Base-by-base conservation (phyloP, 176 grass and related monocot species). In the Pontederia crassipes region DNA sequence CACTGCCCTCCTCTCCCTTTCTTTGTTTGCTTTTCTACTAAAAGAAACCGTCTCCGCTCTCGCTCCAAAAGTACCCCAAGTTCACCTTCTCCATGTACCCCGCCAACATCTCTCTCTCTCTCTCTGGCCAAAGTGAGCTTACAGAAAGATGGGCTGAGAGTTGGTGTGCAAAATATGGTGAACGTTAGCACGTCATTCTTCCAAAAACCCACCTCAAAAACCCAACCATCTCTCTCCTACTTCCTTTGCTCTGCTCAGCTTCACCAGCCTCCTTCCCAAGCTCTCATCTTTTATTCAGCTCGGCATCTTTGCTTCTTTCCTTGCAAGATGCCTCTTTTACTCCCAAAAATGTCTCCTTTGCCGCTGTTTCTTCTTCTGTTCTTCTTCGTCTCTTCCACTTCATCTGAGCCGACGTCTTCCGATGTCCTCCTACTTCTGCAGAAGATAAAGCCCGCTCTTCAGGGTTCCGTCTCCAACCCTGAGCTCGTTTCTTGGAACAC, bases 401-500 rank as follows among this genome's bases (percentile, higher is more conserved):
- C 49, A 14, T 20, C 59, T 10, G 10, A 29, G 27, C 28, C 62
- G 1, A 17, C 56, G 24, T 50, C 78, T 58, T 13, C 82, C 12
- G 89, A 89, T 58, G 71, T 80, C 0, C 2, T 66, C 10, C 62
- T 95, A 17, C 74, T 95, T 10, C 79, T 95, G 2, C 2, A 49
- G 46, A 83, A 63, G 67, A 54, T 95, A 6, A 95, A 79, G 66
- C 90, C 85, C 0, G 80, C 86, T 14, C 63, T 95, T 0, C 70
- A 95, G 79, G 90, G 85, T 3, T 8, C 55, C 29, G 0, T 73
- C 18, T 12, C 49, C 10, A 95, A 95, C 71, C 46, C 80, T 0
- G 59, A 95, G 77, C 90, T 95, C 4, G 58, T 74, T 15, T 83
- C 82, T 40, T 95, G 90, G 90, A 95, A 81, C 60, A 8, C 55